Evolutionary conservation across 768 basidiomycete species (phyloP).

Genomic region (Suillus placidus): DNA sequence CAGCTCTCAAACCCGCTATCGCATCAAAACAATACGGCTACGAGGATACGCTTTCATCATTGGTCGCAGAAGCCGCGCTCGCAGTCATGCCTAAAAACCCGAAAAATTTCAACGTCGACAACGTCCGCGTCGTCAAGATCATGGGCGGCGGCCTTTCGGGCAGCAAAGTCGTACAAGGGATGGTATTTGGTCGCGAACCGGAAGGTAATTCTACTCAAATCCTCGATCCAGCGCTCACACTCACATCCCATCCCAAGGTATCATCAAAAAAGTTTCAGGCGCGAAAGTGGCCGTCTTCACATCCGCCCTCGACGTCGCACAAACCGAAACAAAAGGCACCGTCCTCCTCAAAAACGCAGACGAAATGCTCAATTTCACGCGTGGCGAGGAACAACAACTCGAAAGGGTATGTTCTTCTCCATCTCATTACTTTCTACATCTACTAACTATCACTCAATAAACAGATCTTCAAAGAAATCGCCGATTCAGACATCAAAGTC

Average conservation of each 20-base stretch:
- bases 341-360: slow-evolving; percentile 94
- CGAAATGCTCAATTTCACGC: slow-evolving; percentile 96
- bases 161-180: slow-evolving; percentile 91
- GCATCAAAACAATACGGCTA: slow-evolving; percentile 97
- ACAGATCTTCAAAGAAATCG: slow-evolving; percentile 96
- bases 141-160: slow-evolving; percentile 88
- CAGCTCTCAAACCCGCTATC: slow-evolving; percentile 87
- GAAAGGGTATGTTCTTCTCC: slow-evolving; percentile 62
- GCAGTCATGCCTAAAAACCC: slow-evolving; percentile 88
- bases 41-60: slow-evolving; percentile 76
- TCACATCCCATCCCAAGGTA: slow-evolving; percentile 46
- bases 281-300: slow-evolving; percentile 98
- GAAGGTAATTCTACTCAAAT: slow-evolving; percentile 59
- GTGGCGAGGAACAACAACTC: slow-evolving; percentile 94
- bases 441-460: not conserved
- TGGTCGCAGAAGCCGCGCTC: slow-evolving; percentile 93
- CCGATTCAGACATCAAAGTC: slow-evolving; percentile 91
- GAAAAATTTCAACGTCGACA: slow-evolving; percentile 97
- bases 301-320: slow-evolving; percentile 86
- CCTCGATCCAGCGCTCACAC: not conserved
- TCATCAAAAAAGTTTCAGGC: slow-evolving; percentile 77
- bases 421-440: not conserved
- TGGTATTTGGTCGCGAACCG: slow-evolving; percentile 97
- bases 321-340: slow-evolving; percentile 99
- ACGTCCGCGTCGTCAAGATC: slow-evolving; percentile 97